phyloP scores from a whole-genome alignment of 2,329 filamentous ascomycete genomes.

The Pseudogymnoascus sp. region DNA sequence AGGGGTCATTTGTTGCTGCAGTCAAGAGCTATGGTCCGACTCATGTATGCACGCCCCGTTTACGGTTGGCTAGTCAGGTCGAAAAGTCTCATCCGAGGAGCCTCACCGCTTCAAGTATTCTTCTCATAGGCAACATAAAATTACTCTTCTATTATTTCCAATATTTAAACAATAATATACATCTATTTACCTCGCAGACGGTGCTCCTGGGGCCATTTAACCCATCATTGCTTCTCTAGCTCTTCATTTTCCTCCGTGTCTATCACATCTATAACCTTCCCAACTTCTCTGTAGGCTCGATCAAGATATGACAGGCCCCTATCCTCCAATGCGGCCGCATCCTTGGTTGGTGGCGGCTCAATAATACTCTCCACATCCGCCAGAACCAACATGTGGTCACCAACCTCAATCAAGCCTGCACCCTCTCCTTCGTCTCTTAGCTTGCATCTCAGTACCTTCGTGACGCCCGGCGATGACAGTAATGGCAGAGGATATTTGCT shows the following conservation, averaged over 20 bases:
- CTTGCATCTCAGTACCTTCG: slow-evolving; percentile 18
- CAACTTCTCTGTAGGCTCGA: slow-evolving; percentile 10
- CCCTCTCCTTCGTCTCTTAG: slow-evolving; percentile 12
- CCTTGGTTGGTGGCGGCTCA: slow-evolving; percentile 8
- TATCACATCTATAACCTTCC: slow-evolving; percentile 8
- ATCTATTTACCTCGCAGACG: neutral
- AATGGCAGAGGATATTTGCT: slow-evolving; percentile 12
- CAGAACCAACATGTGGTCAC: slow-evolving; percentile 25
- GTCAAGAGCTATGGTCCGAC: neutral
- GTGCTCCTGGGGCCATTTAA: neutral
- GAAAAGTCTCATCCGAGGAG: neutral
- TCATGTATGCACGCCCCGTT: neutral
- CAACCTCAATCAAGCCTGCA: slow-evolving; percentile 19
- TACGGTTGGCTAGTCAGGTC: neutral
- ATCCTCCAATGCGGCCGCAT: neutral
- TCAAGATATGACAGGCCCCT: slow-evolving; percentile 10
- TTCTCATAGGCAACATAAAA: neutral
- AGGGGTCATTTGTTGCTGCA: neutral
- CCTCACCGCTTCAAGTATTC: neutral
- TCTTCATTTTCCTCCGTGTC: neutral
- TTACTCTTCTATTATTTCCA: neutral
- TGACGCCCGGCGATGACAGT: slow-evolving; percentile 15
- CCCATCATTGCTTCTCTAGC: neutral
- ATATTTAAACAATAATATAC: slow-evolving; percentile 4
- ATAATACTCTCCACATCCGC: slow-evolving; percentile 20